Conservation (phyloP, 805 yeast species). For the Ogataea ramenticola region DNA sequence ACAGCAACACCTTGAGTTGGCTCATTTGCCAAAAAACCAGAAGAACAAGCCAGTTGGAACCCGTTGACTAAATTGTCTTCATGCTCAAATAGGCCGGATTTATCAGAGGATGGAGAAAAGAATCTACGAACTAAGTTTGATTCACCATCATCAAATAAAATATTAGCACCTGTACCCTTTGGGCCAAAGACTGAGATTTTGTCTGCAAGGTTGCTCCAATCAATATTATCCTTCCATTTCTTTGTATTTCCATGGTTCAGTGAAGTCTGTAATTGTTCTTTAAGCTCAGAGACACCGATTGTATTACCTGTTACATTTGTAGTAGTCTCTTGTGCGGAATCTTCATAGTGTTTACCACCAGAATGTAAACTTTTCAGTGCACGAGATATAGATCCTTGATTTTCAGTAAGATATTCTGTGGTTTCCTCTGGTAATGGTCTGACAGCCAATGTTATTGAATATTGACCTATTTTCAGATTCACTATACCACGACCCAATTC, state of each 20-base stretch:
- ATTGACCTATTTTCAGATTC: constrained; percentile 44
- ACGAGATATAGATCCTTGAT: constrained; percentile 36
- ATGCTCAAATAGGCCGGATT: constrained; percentile 26
- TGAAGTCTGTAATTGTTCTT: constrained; percentile 23
- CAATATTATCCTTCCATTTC: constrained; percentile 18
- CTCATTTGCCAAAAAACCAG: constrained; percentile 88
- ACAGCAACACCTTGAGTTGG: constrained; percentile 78
- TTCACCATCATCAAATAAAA: constrained; percentile 49
- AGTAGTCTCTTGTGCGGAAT: constrained; percentile 6
- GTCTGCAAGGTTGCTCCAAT: constrained; percentile 25
- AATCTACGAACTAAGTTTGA: constrained; percentile 26
- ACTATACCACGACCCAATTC: constrained; percentile 43
- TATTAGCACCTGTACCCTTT: constrained; percentile 65
- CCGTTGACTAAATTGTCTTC: constrained; percentile 72
- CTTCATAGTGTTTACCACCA: constrained; percentile 22
- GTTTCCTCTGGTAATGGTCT: constrained; percentile 50
- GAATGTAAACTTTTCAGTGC: constrained; percentile 42
- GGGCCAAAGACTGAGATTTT: constrained; percentile 70
- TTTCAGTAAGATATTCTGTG: constrained; percentile 39
- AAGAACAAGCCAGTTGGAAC: constrained; percentile 70
- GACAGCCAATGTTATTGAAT: constrained; percentile 33
- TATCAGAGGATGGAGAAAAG: constrained; percentile 8
- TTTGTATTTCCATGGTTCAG: constrained; percentile 11
- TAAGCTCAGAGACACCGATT: constrained; percentile 25
- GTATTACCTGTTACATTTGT: constrained; percentile 12